Conservation (phyloP, 2,329 filamentous ascomycete genomes). For the Cercospora sp. region DNA sequence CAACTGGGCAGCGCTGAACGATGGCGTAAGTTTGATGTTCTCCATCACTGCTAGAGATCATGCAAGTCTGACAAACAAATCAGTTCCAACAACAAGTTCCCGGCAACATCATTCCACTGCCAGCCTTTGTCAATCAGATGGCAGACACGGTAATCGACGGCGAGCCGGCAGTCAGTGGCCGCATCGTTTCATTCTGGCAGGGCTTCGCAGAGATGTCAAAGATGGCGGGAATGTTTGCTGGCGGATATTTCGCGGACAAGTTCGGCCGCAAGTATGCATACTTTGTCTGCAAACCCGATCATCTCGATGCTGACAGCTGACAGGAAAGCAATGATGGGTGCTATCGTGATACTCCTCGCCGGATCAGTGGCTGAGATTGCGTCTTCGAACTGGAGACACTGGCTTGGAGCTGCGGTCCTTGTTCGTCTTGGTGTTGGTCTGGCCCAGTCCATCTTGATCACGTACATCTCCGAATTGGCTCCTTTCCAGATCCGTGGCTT, state of each 20-base stretch:
- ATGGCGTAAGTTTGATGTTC: not conserved
- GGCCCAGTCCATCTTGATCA: constrained; percentile 23
- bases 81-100: constrained; percentile 25
- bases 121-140: constrained; percentile 23
- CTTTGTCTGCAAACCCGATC: not conserved
- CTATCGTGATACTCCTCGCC: constrained; percentile 21
- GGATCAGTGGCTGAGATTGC: constrained; percentile 22
- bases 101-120: constrained; percentile 25
- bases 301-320: not conserved
- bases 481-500: constrained; percentile 26
- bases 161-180: constrained; percentile 17
- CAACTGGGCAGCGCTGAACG: constrained; percentile 26
- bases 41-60: not conserved
- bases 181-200: constrained; percentile 22
- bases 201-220: constrained; percentile 26
- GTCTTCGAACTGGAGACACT: constrained; percentile 20
- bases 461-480: constrained; percentile 24
- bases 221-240: constrained; percentile 23
- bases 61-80: not conserved
- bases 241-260: constrained; percentile 15
- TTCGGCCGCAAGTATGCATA: constrained; percentile 17
- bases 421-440: constrained; percentile 25
- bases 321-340: constrained; percentile 21
- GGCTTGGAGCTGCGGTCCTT: constrained; percentile 23
- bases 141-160: constrained; percentile 20